These are phyloP conservation scores for Backusella tarrabulga DNA, from an alignment of 192 early-diverging fungal species.

Conservation along the genomic window DNA sequence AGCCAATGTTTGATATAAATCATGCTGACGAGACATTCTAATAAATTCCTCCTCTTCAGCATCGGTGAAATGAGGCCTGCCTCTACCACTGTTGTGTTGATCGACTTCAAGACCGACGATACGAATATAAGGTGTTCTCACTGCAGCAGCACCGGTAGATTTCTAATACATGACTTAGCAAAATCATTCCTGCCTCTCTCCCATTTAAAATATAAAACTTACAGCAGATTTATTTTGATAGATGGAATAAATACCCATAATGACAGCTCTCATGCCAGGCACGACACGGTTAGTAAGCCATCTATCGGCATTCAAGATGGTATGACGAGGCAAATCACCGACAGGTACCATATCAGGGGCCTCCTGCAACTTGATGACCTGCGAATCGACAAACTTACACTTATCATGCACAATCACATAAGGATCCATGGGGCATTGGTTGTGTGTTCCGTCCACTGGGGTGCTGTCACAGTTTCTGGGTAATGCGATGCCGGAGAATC, in stretches of 20 bases:
- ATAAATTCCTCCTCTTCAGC: slow-evolving; percentile 94
- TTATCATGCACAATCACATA: slow-evolving; percentile 95
- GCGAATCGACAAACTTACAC: slow-evolving; percentile 94
- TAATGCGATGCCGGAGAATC: slow-evolving; percentile 81
- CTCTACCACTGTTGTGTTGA: slow-evolving; percentile 55
- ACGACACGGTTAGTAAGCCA: slow-evolving; percentile 87
- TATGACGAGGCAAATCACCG: slow-evolving; percentile 96
- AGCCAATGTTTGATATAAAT: slow-evolving; percentile 89
- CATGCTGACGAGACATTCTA: slow-evolving; percentile 79
- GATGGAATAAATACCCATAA: slow-evolving; percentile 95
- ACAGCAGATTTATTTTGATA: slow-evolving; percentile 70
- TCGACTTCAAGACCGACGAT: slow-evolving; percentile 91
- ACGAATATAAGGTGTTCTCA: slow-evolving; percentile 91
- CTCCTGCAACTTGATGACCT: slow-evolving; percentile 97
- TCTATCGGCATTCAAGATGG: slow-evolving; percentile 87
- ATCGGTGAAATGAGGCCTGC: slow-evolving; percentile 74
- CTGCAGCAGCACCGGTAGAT: slow-evolving; percentile 78
- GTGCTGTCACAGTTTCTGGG: slow-evolving; percentile 81
- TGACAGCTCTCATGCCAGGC: slow-evolving; percentile 88
- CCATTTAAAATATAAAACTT: background rate
- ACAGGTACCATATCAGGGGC: slow-evolving; percentile 96
- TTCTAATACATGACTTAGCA: slow-evolving; percentile 45
- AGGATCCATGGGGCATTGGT: slow-evolving; percentile 74
- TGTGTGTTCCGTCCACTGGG: slow-evolving; percentile 23
- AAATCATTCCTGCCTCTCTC: background rate